A percentile compares a stretch with the other conserved stretches of the same genome.
Conservation (phyloP, 192 early-diverging fungal genomes). For the Coemansia reversa region DNA sequence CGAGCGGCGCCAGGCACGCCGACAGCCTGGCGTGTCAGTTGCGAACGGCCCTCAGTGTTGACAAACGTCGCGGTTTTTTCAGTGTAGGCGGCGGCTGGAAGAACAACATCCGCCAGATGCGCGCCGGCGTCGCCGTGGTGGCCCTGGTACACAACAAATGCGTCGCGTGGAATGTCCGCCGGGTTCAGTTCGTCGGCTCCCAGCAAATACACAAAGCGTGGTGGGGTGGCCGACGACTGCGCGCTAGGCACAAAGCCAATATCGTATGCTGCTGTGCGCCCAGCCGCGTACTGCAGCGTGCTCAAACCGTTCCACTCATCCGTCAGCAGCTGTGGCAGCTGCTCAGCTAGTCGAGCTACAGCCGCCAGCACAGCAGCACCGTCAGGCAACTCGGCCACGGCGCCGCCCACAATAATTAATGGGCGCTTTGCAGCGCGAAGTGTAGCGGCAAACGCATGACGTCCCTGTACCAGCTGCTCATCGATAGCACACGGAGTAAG, state of each 20-base stretch:
- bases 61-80: conserved; percentile 95
- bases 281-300: conserved; percentile 85
- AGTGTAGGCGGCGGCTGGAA: conserved; percentile 94
- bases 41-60: conserved; percentile 96
- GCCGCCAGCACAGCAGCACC: conserved; percentile 69
- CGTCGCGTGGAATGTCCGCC: conserved; percentile 76
- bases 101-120: conserved; percentile 90
- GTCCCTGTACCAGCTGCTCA: conserved; percentile 60
- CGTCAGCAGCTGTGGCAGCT: conserved; percentile 68
- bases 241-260: conserved; percentile 76
- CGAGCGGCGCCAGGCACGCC: conserved; percentile 84
- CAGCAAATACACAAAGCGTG: conserved; percentile 87
- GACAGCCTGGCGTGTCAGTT: conserved; percentile 90
- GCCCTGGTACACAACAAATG: conserved; percentile 99
- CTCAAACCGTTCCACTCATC: conserved; percentile 88
- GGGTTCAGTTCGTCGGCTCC: conserved; percentile 84
- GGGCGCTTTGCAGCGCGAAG: conserved; percentile 87
- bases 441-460: conserved; percentile 70
- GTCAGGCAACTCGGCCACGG: conserved; percentile 66
- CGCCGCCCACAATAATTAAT: conserved; percentile 84
- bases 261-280: conserved; percentile 86
- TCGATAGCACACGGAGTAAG: conserved; percentile 64
- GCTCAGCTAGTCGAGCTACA: conserved; percentile 73
- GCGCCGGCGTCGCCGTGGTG: conserved; percentile 98
- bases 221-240: conserved; percentile 39